A percentile compares a stretch with the other conserved stretches of the same genome.
Conservation (phyloP, 2,329 filamentous ascomycete species). For the Dryadomyces sulphureus region DNA sequence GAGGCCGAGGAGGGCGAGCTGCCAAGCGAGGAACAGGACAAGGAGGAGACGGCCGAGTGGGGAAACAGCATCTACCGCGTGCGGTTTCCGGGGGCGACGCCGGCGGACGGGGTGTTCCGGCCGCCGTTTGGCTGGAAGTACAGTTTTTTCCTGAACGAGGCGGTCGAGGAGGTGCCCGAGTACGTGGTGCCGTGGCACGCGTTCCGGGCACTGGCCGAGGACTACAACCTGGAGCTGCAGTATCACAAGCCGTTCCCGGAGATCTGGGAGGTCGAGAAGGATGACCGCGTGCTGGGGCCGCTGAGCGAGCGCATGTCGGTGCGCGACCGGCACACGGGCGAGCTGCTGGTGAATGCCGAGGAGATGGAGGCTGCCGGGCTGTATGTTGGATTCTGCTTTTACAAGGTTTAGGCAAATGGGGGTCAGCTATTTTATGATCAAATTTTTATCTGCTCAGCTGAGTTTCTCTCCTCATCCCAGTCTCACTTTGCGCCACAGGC, state of each 20-base stretch:
- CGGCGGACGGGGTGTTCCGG: slow-evolving; percentile 77
- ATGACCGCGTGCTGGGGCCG: slow-evolving; percentile 65
- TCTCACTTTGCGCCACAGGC: slow-evolving; percentile 37
- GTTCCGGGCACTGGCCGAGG: slow-evolving; percentile 86
- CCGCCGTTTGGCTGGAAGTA: slow-evolving; percentile 98
- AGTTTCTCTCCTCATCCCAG: slow-evolving; percentile 20
- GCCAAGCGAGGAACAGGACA: slow-evolving; percentile 28
- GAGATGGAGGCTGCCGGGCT: slow-evolving; percentile 89
- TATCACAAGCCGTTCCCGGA: slow-evolving; percentile 86
- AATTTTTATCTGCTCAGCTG: not conserved
- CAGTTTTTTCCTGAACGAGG: slow-evolving; percentile 89
- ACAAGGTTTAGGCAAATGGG: slow-evolving; percentile 52
- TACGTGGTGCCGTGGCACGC: slow-evolving; percentile 98
- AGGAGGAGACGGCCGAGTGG: slow-evolving; percentile 54
- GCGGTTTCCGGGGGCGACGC: slow-evolving; percentile 69
- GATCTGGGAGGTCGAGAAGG: slow-evolving; percentile 83
- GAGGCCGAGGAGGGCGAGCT: slow-evolving; percentile 28
- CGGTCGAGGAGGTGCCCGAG: slow-evolving; percentile 89
- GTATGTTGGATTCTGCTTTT: slow-evolving; percentile 93
- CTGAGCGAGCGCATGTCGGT: slow-evolving; percentile 96
- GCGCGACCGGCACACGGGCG: slow-evolving; percentile 51
- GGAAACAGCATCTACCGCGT: slow-evolving; percentile 90
- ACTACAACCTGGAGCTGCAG: slow-evolving; percentile 90
- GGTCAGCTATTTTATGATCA: not conserved
- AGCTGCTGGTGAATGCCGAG: slow-evolving; percentile 59